phyloP scores from a whole-genome alignment of 176 grass and related monocot genomes.

The Bothriochloa decipiens region DNA sequence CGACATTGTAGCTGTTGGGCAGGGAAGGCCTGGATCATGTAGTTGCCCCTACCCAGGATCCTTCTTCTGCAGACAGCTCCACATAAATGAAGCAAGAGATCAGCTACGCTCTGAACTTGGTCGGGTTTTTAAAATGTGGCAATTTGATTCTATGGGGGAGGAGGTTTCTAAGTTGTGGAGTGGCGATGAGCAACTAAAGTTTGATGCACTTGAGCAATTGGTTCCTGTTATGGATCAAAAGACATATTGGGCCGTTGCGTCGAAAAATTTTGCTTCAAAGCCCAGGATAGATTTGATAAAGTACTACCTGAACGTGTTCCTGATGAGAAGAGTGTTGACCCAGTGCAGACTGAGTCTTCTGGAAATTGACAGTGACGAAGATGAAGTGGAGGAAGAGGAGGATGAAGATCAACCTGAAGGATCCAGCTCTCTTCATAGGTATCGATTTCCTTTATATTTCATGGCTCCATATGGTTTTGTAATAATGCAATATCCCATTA shows the following conservation, averaged over 20 bases:
- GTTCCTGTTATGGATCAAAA: constrained; percentile 59
- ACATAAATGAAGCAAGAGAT: constrained; percentile 62
- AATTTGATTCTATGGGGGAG: constrained; percentile 83
- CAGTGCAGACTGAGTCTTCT: constrained; percentile 64
- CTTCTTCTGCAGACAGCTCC: constrained; percentile 63
- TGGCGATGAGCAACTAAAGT: constrained; percentile 58
- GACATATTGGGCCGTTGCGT: constrained; percentile 64
- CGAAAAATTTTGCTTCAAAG: constrained; percentile 63
- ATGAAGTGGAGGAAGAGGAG: constrained; percentile 66
- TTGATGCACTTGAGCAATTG: constrained; percentile 68
- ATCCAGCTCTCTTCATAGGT: constrained; percentile 52
- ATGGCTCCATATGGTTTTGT: constrained; percentile 14
- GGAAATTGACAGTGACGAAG: constrained; percentile 80
- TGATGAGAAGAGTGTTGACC: constrained; percentile 71
- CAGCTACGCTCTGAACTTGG: constrained; percentile 78
- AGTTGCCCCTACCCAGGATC: constrained; percentile 64
- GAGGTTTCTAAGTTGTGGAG: constrained; percentile 64
- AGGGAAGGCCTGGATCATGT: constrained; percentile 62
- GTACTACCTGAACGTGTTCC: constrained; percentile 94
- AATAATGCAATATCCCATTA: not conserved
- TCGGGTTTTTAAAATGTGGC: constrained; percentile 69
- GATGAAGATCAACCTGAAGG: constrained; percentile 56
- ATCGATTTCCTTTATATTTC: constrained; percentile 17
- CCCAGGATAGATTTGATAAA: constrained; percentile 58
- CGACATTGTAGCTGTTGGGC: constrained; percentile 33